Base-by-base conservation (phyloP, 176 grass and related monocot species). In the Olyra latifolia region DNA sequence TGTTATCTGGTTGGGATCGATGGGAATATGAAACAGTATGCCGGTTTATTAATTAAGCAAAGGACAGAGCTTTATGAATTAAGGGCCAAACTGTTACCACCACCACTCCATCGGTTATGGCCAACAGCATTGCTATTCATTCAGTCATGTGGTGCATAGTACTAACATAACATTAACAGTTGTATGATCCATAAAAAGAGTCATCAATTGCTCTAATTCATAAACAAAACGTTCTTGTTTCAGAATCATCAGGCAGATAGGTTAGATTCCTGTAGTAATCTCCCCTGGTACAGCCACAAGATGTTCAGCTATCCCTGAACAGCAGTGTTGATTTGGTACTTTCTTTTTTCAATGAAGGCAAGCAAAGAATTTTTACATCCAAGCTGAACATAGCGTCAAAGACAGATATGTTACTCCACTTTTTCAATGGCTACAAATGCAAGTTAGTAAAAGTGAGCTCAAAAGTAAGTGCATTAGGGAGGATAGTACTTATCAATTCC, bases 381-480 rank as follows among this genome's bases (percentile, higher is more conserved):
- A 1, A 69, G 48, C 2, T 46, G 13, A 39, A 24, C 28, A 42
- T 47, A 8, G 27, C 11, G n/a, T 77, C 13, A 27, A 23, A 28
- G 41, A 47, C 35, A 58, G 40, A 6, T 10, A 63, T 35, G 32
- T 4, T 4, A 38, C 5, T 2, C 19, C 13, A 45, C 16, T 40
- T 84, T 58, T 41, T 41, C 5, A 14, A 27, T 29, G 72, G 63
- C 66, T 56, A 62, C 56, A 42, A 63, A 49, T 53, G 83, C 83
- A 79, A 85, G 74, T 78, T 27, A 48, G 19, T 49, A 49, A 69
- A 84, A 60, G 41, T 14, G 23, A 62, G 7, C 74, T 15, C 42
- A 62, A 84, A 84, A 84, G 73, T 35, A 47, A 61, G 65, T 52
- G 82, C 41, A 78, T 8, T 41, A 35, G 32, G 32, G 32, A 35